phyloP scores from a whole-genome alignment of 331 rosid genomes.

The Phaseolus coccineus region DNA sequence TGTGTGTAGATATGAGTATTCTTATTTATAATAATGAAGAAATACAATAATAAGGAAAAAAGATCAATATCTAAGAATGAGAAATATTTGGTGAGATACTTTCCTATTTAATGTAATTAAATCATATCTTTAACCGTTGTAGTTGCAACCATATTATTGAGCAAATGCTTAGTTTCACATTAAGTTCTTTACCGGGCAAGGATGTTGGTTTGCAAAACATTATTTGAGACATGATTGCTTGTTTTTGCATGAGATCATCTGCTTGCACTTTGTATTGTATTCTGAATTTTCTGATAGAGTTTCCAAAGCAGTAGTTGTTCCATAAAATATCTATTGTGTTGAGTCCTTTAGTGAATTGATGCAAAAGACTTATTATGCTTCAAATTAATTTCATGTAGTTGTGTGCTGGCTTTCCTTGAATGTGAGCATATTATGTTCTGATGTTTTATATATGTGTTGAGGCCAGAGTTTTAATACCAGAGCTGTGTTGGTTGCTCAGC shows the following conservation, averaged over 20 bases:
- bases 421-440: not conserved
- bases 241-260: no score
- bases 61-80: no score
- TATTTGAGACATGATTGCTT: no score
- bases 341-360: conserved; percentile 24
- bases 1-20: no score
- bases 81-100: no score
- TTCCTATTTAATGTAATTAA: no score
- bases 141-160: not conserved
- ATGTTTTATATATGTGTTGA: conserved; percentile 4
- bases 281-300: not conserved
- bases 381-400: not conserved
- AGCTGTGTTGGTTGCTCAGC: not conserved
- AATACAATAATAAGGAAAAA: no score
- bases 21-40: no score
- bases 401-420: conserved; percentile 14
- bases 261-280: no score
- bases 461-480: not conserved
- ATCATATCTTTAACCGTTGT: no score
- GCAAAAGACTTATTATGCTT: not conserved
- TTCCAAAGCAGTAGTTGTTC: conserved; percentile 3
- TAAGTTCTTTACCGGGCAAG: no score
- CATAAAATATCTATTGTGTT: not conserved
- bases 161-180: not conserved
- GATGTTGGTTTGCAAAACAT: no score